Conservation (phyloP, 768 basidiomycete genomes). For the Amanita rimosa region DNA sequence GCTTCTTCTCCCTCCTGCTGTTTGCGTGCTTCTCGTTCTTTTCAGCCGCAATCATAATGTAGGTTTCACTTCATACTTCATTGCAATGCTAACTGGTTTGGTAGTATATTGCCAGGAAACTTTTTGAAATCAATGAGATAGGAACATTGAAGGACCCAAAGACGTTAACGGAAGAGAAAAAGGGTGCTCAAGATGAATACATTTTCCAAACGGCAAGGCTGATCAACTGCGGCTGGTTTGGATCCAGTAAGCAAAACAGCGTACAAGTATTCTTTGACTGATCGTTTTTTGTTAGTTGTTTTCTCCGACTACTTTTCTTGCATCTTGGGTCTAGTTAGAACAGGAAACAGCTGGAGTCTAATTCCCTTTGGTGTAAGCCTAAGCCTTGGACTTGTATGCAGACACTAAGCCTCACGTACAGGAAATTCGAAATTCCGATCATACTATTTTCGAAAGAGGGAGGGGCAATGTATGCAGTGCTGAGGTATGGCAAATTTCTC, state of each 20-base stretch:
- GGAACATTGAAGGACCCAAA: conserved; percentile 48
- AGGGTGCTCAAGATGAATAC: conserved; percentile 51
- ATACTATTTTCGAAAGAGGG: conserved; percentile 64
- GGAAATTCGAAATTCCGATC: conserved; percentile 58
- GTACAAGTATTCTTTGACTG: neutral
- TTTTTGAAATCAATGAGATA: conserved; percentile 76
- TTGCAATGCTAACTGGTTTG: neutral
- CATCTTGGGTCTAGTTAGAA: conserved; percentile 68
- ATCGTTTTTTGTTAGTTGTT: conserved; percentile 27
- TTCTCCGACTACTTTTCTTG: conserved; percentile 77
- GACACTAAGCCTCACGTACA: conserved; percentile 12
- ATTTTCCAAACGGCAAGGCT: conserved; percentile 78
- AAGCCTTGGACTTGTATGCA: neutral
- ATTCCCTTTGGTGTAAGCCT: conserved; percentile 54
- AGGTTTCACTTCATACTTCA: conserved; percentile 13
- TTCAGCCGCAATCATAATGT: conserved; percentile 90
- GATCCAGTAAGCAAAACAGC: conserved; percentile 23
- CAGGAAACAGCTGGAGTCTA: conserved; percentile 70
- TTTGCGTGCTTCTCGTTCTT: conserved; percentile 66
- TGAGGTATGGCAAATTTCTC: conserved; percentile 36
- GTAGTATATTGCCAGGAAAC: conserved; percentile 69
- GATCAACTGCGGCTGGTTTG: conserved; percentile 77
- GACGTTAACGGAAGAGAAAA: conserved; percentile 22
- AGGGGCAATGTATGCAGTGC: conserved; percentile 76
- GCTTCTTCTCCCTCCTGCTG: conserved; percentile 68